Base-by-base conservation (phyloP, 371 early-diverging fungal genomes). In the Gilbertella persicaria region DNA sequence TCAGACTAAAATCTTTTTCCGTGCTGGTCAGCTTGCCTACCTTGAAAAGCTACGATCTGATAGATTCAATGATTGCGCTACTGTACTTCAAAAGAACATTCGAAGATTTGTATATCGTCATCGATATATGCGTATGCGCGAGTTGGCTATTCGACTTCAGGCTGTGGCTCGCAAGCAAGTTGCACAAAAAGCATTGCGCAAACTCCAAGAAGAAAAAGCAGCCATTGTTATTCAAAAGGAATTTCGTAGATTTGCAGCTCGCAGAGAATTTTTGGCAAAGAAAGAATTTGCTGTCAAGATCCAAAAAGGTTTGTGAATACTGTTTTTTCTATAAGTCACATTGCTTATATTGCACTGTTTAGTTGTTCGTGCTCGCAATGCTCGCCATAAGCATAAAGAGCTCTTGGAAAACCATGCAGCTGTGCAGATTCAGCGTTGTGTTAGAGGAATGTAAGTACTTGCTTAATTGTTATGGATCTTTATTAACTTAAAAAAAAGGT, bases 1-100 rank as follows among this genome's bases (percentile, higher is more conserved):
- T 53, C 67, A 85, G 37, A 96, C 97, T 6, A 99, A 96, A 72
- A 90, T 99, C 42, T 99, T 99, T 73, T 98, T 99, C 90, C 90
- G 97, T 14, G 93, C 99, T 17, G 99, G 99, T 38, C 92, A 71
- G 64, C 75, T 98, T 33, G 98, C 98, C n/a, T 84, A 80, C 51
- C 69, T 98, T 60, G 98, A 97, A 62, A 94, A 92, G 62, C 67
- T 89, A 16, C 84, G 96, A 20, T 77, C 89, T 9, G 93, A 94
- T 49, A 80, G 86, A 45, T 75, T 88, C 56, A 86, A 87, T 42
- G 77, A 67, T 20, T 90, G 88, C 36, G 96, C 95, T 26, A 84
- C 87, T 3, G 60, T 90, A 49, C 87, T 96, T 62, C 96, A 96
- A 70, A 92, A 94, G 79, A 89, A 94, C 63, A 85, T 93, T 53